phyloP scores from a whole-genome alignment of 2,329 filamentous ascomycete genomes.

The Ceratocystis huliohia region DNA sequence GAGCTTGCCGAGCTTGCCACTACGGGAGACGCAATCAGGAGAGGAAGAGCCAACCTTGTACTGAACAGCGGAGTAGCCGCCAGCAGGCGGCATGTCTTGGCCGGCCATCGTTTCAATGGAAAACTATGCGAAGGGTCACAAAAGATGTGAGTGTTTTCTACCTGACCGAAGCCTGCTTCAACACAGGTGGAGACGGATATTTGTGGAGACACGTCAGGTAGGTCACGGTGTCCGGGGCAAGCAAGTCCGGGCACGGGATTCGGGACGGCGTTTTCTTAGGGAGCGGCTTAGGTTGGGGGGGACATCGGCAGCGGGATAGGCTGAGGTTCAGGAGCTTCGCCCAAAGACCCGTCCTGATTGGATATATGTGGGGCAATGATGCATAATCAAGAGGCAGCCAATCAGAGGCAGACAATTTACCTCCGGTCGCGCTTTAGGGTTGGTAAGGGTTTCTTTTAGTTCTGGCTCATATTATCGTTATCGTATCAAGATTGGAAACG shows the following conservation, averaged over 20 bases:
- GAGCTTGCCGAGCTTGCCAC: not conserved
- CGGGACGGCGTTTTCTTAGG: not conserved
- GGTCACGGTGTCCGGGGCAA: not conserved
- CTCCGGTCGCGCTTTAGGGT: not conserved
- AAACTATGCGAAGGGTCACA: not conserved
- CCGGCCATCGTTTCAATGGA: slow-evolving; percentile 14
- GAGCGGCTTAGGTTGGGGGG: not conserved
- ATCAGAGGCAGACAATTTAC: not conserved
- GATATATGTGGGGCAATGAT: not conserved
- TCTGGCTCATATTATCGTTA: not conserved
- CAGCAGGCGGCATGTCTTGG: slow-evolving; percentile 90
- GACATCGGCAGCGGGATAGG: not conserved
- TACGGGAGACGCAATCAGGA: not conserved
- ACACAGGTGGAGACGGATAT: not conserved
- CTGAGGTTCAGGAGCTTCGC: not conserved
- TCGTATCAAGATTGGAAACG: too few relatives aligned
- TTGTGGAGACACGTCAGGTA: not conserved
- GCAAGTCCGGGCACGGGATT: not conserved
- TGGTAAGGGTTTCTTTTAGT: not conserved
- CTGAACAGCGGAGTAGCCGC: slow-evolving; percentile 92
- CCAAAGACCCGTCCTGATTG: not conserved
- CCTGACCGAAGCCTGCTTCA: not conserved
- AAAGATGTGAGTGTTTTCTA: not conserved
- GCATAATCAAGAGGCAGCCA: not conserved
- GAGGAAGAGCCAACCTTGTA: slow-evolving; percentile 60